Percentiles rank a stretch among this genome's conserved stretches.
These are phyloP conservation scores for Hyphopichia wangnamkhiaoensis DNA, from an alignment of 1,139 yeast species.

Conservation along the genomic window DNA sequence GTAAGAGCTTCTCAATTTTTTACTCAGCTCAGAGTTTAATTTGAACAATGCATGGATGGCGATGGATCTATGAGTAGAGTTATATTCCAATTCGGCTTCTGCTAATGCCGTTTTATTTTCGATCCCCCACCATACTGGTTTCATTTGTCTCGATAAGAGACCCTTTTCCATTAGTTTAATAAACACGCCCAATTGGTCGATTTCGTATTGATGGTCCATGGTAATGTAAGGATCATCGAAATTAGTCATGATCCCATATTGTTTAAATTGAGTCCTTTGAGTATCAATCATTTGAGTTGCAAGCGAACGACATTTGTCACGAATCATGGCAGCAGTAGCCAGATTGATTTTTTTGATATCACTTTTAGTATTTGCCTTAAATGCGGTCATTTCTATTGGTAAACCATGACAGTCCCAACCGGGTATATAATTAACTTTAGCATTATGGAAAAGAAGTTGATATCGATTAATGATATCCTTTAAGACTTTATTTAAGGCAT, in stretches of 20 bases:
- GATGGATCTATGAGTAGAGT: slow-evolving; percentile 65
- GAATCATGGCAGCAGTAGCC: slow-evolving; percentile 46
- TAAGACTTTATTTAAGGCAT: slow-evolving; percentile 82
- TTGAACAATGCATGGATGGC: slow-evolving; percentile 78
- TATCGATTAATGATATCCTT: slow-evolving; percentile 83
- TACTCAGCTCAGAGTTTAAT: slow-evolving; percentile 16
- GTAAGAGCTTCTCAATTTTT: slow-evolving; percentile 8
- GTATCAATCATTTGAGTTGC: slow-evolving; percentile 64
- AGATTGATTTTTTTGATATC: slow-evolving; percentile 7
- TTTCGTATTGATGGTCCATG: slow-evolving; percentile 67
- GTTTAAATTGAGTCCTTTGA: slow-evolving; percentile 65
- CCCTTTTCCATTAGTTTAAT: slow-evolving; percentile 64
- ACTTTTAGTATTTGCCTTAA: slow-evolving; percentile 42
- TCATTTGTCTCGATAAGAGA: slow-evolving; percentile 76
- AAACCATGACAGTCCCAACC: slow-evolving; percentile 99
- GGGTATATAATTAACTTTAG: slow-evolving; percentile 69
- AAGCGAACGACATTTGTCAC: slow-evolving; percentile 65
- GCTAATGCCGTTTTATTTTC: slow-evolving; percentile 94
- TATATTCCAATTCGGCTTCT: slow-evolving; percentile 92
- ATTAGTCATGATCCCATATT: slow-evolving; percentile 81
- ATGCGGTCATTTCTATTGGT: slow-evolving; percentile 89
- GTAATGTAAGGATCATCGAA: slow-evolving; percentile 76
- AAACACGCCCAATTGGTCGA: slow-evolving; percentile 73
- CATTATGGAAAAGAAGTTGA: slow-evolving; percentile 59
- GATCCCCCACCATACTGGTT: slow-evolving; percentile 98